A percentile compares a stretch with the other conserved stretches of the same genome.
phyloP scores from a whole-genome alignment of 2,329 filamentous ascomycete genomes.

The Trichoderma atroviride region DNA sequence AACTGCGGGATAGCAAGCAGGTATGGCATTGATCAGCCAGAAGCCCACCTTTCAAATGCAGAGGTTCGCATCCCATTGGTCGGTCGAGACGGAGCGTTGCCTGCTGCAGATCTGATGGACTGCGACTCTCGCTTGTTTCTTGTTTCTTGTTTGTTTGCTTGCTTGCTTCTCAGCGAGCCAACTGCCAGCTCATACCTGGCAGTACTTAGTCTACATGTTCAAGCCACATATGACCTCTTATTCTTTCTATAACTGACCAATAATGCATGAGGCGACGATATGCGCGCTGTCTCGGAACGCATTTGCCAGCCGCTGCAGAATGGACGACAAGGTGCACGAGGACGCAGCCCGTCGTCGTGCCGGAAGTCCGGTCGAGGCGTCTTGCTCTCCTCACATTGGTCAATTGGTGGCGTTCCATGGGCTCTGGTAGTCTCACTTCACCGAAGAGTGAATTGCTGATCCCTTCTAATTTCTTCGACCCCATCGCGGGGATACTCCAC shows the following conservation, averaged over 20 bases:
- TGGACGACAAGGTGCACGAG: not conserved
- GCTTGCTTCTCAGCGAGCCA: not conserved
- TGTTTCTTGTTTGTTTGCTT: not conserved
- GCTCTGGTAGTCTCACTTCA: slow-evolving; percentile 14
- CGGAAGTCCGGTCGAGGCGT: slow-evolving; percentile 25
- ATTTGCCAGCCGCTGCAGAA: slow-evolving; percentile 9
- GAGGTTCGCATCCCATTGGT: slow-evolving; percentile 9
- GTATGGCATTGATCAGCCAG: slow-evolving; percentile 5
- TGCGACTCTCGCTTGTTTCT: not conserved
- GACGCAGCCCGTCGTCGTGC: slow-evolving; percentile 2
- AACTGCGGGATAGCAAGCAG: not conserved
- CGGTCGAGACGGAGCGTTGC: not conserved
- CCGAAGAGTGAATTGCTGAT: slow-evolving; percentile 9
- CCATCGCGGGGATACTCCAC: slow-evolving; percentile 19
- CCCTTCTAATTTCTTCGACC: slow-evolving; percentile 12
- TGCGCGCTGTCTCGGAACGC: slow-evolving; percentile 11
- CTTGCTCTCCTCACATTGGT: slow-evolving; percentile 12
- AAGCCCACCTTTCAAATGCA: not conserved
- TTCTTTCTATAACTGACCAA: not conserved
- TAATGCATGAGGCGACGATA: not conserved
- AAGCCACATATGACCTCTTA: not conserved
- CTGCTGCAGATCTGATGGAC: slow-evolving; percentile 19
- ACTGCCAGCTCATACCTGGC: slow-evolving; percentile 7
- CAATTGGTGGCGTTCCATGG: slow-evolving; percentile 11
- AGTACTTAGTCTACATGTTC: not conserved